Conservation (phyloP, 306 rosid species). For the Quercus agrifolia region DNA sequence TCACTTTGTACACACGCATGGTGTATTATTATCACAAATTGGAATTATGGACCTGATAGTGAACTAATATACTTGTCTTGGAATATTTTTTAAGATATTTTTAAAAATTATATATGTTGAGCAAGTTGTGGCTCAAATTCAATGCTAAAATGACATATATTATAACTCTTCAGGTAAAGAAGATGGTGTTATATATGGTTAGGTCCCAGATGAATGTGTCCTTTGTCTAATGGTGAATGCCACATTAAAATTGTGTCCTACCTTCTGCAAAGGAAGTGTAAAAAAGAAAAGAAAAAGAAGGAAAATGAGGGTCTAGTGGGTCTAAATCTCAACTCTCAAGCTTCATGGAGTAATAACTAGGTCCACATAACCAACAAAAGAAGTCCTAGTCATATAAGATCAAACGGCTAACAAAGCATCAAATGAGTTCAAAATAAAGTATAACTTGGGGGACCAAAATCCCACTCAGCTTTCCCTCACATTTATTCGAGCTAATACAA, state of each 20-base stretch:
- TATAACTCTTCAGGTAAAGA: not conserved
- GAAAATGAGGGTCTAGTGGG: conserved; percentile 8
- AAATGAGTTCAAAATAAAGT: conserved; percentile 16
- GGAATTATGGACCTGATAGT: no score
- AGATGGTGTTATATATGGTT: not conserved
- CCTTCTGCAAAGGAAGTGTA: not conserved
- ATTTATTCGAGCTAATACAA: not conserved
- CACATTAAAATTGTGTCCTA: not conserved
- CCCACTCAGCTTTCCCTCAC: not conserved
- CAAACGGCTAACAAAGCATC: conserved; percentile 27
- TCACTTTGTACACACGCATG: no score
- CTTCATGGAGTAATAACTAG: not conserved
- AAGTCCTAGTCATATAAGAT: conserved; percentile 4
- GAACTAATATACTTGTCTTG: no score
- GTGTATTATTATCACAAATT: no score
- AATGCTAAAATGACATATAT: not conserved
- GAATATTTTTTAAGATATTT: no score
- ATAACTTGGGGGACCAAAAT: conserved; percentile 26
- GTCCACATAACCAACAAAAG: conserved; percentile 13
- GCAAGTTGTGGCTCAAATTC: not conserved
- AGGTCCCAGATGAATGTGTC: conserved; percentile 12
- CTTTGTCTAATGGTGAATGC: conserved; percentile 3
- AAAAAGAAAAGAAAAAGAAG: not conserved
- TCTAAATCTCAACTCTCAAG: not conserved
- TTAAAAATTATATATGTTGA: not conserved